Evolutionary conservation across 176 grass and related monocot genomes (phyloP), one percentile per base, ranked within the genome.

Genomic region (Raddia distichophylla): DNA sequence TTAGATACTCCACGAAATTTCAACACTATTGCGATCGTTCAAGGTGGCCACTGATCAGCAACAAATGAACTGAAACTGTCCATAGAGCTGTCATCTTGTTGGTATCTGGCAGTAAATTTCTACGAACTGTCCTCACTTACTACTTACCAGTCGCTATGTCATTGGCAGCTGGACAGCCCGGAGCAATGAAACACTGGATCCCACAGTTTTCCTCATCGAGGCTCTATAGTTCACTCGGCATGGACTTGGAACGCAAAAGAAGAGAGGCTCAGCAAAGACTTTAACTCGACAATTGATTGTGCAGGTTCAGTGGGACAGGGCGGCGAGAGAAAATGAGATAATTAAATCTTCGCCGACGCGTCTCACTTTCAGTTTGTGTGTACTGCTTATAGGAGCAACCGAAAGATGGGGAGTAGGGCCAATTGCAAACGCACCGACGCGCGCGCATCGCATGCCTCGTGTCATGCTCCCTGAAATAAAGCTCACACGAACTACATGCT

Each of bases 281-380:
- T 79, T 17, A 73, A 47, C 50, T 62, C 34, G 34, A 75, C 13
- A 32, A 44, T n/a, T 17, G n/a, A 78, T 54, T 45, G 59, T 48
- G n/a, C 68, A 10, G 12, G 12, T 27, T 3, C 7, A 37, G 47
- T 56, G 68, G 73, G 55, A 64, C 40, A 40, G 37, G 37, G 1
- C 37, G 19, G 60, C 17, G 35, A 34, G 4, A 20, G 56, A 62
- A 37, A 40, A 2, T 27, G 27, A 27, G 27, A 27, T 27, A 27
- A 40, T 74, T 57, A 73, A 78, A 49, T 76, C 0, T 11, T 18
- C 14, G 0, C 81, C n/a, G 81, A 74, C 49, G 76, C 54, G 73
- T 74, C 69, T 8, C 54, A 27, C 27, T 60, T 58, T 88, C 86
- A 20, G 86, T 79, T 32, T 17, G 59, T 51, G 37, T 40, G 37